These are phyloP conservation scores for Phaseolus lunatus DNA, from an alignment of 306 rosid species.

Conservation along the genomic window DNA sequence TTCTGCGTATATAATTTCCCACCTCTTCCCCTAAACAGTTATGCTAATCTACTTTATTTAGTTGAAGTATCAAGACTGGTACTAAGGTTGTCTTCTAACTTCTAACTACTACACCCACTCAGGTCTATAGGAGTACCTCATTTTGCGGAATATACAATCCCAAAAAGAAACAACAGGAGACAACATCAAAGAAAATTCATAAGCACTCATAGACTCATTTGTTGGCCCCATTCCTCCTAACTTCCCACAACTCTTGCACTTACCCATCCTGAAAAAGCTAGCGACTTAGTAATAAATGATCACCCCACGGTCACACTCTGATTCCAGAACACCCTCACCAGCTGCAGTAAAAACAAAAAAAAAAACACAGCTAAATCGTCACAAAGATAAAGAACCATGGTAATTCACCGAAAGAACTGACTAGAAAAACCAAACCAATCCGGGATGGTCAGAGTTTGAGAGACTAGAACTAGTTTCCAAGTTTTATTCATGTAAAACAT, in stretches of 20 bases:
- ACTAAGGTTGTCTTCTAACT: conserved; percentile 46
- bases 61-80: conserved; percentile 51
- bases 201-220: conserved; percentile 73
- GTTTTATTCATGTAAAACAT: neutral
- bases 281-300: conserved; percentile 25
- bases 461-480: neutral
- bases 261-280: conserved; percentile 64
- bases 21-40: conserved; percentile 50
- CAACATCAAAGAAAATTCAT: conserved; percentile 80
- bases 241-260: conserved; percentile 87
- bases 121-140: conserved; percentile 98
- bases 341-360: conserved; percentile 52
- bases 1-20: conserved; percentile 55
- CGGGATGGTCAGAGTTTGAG: neutral
- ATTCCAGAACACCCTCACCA: conserved; percentile 68
- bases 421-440: neutral
- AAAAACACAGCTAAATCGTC: conserved; percentile 18
- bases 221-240: conserved; percentile 76
- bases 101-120: conserved; percentile 93
- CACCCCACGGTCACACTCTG: conserved; percentile 41
- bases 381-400: neutral
- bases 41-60: conserved; percentile 55
- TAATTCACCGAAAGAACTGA: neutral
- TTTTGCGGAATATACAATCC: conserved; percentile 95
- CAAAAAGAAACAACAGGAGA: conserved; percentile 97